Percentiles rank a stretch among this genome's conserved stretches.
phyloP scores from a whole-genome alignment of 768 basidiomycete species.

The Leccinum pellstonianum region DNA sequence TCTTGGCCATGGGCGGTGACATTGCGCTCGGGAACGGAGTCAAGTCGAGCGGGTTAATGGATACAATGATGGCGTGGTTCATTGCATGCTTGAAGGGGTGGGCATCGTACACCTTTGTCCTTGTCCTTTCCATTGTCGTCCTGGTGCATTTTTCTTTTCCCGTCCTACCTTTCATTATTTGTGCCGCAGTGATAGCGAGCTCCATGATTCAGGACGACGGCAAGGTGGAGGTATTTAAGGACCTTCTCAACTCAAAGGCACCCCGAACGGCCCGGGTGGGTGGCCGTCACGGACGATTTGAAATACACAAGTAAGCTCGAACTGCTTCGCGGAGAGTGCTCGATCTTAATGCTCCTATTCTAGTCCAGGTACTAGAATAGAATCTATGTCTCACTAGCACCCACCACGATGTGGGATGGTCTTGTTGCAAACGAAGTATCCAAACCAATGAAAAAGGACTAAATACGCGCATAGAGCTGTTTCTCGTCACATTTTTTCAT shows the following conservation, averaged over 20 bases:
- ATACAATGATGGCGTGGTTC: too few relatives aligned
- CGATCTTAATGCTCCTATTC: background rate
- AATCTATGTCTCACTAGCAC: conserved; percentile 74
- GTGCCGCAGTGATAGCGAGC: conserved; percentile 47
- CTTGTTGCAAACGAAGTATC: conserved; percentile 61
- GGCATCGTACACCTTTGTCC: too few relatives aligned
- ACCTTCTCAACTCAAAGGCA: conserved; percentile 59
- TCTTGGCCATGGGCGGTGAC: too few relatives aligned
- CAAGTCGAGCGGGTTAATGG: too few relatives aligned
- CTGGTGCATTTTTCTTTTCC: too few relatives aligned
- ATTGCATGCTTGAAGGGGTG: too few relatives aligned
- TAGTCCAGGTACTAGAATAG: conserved; percentile 83
- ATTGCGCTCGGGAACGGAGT: too few relatives aligned
- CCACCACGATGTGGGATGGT: conserved; percentile 78
- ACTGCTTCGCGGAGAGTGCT: background rate
- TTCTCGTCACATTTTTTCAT: conserved; percentile 3
- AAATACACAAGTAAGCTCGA: conserved; percentile 77
- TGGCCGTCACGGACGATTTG: conserved; percentile 78
- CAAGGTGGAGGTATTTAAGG: conserved; percentile 43
- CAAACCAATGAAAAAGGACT: conserved; percentile 20
- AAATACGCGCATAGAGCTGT: conserved; percentile 20
- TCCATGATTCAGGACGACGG: conserved; percentile 47
- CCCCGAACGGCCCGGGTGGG: conserved; percentile 67
- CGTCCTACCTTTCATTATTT: too few relatives aligned
- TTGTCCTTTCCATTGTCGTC: too few relatives aligned